Evolutionary conservation across 2,329 filamentous ascomycete species (phyloP).

Genomic region (Fusarium goolgardi): DNA sequence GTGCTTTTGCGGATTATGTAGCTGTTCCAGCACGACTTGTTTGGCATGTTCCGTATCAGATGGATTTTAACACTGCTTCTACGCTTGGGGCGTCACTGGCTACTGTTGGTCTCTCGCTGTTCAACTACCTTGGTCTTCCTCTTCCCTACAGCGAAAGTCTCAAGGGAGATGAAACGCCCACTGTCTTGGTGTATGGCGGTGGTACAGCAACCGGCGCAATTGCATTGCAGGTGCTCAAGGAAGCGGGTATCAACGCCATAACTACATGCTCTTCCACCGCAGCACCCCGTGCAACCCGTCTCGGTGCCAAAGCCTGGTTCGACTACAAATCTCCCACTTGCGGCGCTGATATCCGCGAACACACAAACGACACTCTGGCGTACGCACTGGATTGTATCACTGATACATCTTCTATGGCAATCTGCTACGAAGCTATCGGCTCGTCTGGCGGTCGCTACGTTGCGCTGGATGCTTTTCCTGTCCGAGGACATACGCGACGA

Average conservation of each 20-base stretch:
- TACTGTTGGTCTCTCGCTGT: neutral
- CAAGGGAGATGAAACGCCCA: neutral
- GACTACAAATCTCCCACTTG: conserved; percentile 5
- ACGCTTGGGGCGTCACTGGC: neutral
- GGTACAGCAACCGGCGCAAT: conserved; percentile 19
- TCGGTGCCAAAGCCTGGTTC: conserved; percentile 2
- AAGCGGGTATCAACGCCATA: conserved; percentile 4
- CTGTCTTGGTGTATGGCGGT: conserved; percentile 19
- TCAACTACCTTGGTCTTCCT: neutral
- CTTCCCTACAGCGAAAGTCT: neutral
- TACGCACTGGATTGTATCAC: neutral
- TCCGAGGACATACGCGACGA: conserved; percentile 1
- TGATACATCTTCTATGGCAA: neutral
- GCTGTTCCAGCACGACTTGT: neutral
- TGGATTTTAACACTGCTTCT: neutral
- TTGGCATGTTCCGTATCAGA: neutral
- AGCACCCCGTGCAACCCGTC: neutral
- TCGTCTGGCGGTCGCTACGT: conserved; percentile 1
- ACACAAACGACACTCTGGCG: neutral
- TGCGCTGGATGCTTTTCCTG: conserved; percentile 1
- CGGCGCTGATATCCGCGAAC: neutral
- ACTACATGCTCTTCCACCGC: conserved; percentile 10
- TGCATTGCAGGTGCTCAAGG: conserved; percentile 1
- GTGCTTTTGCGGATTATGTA: conserved; percentile 3
- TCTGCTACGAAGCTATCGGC: conserved; percentile 1